phyloP scores from a whole-genome alignment of 768 basidiomycete genomes.

The Psilocybe tampanensis region DNA sequence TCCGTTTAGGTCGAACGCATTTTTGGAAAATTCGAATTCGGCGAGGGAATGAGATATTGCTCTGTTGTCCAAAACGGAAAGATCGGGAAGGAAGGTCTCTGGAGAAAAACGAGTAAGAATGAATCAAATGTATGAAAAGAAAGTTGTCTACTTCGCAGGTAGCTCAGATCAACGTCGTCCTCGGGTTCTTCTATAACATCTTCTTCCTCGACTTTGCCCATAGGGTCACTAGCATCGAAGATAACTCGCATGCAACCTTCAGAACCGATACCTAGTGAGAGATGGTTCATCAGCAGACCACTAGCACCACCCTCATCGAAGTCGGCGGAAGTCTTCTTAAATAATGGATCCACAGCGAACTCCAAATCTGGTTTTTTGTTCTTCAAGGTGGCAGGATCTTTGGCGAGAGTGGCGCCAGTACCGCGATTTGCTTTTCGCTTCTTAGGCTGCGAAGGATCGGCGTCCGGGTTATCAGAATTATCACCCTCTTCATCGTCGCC shows the following conservation, averaged over 20 bases:
- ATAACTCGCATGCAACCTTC: constrained; percentile 89
- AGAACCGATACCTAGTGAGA: constrained; percentile 72
- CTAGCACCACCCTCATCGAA: constrained; percentile 98
- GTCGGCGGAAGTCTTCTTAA: constrained; percentile 96
- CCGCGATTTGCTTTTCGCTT: constrained; percentile 65
- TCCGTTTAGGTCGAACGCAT: constrained; percentile 51
- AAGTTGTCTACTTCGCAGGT: constrained; percentile 55
- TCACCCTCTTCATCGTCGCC: constrained; percentile 59
- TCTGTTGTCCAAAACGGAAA: constrained; percentile 61
- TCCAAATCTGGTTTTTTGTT: constrained; percentile 96
- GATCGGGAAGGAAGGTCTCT: constrained; percentile 77
- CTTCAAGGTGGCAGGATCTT: constrained; percentile 75
- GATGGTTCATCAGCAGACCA: constrained; percentile 95
- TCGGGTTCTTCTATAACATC: constrained; percentile 74
- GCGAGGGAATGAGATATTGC: constrained; percentile 82
- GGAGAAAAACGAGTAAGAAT: constrained; percentile 5
- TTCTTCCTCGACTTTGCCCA: constrained; percentile 77
- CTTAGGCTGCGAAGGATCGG: constrained; percentile 59
- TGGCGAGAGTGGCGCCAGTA: constrained; percentile 88
- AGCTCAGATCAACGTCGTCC: constrained; percentile 65
- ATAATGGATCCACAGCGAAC: constrained; percentile 94
- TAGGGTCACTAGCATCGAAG: constrained; percentile 94
- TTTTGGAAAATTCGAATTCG: constrained; percentile 81
- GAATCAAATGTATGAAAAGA: constrained; percentile 3
- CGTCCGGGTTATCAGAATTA: constrained; percentile 68